phyloP scores from a whole-genome alignment of 192 early-diverging fungal species.

The Podila epigama region DNA sequence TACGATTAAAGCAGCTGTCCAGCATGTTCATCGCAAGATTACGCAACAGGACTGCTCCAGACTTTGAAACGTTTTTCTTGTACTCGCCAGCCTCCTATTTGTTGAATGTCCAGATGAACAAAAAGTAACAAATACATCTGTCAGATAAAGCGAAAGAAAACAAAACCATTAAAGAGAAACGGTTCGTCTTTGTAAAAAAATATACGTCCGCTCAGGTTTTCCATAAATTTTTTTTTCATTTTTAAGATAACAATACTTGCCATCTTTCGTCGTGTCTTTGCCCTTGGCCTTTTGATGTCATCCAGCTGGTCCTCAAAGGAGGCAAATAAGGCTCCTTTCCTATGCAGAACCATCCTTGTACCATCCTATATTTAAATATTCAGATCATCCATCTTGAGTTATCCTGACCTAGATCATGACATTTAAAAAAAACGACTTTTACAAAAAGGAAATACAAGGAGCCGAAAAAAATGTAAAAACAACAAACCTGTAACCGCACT shows the following conservation, averaged over 20 bases:
- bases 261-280: slow-evolving; percentile 42
- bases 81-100: slow-evolving; percentile 29
- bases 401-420: too few species aligned
- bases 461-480: too few species aligned
- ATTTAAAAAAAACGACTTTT: too few species aligned
- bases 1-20: slow-evolving; percentile 60
- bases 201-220: background rate
- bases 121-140: too few species aligned
- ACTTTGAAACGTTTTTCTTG: slow-evolving; percentile 22
- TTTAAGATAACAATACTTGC: slow-evolving; percentile 9
- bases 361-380: slow-evolving; percentile 34
- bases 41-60: slow-evolving; percentile 17
- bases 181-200: background rate
- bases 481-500: slow-evolving; percentile 48
- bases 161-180: slow-evolving; percentile 7
- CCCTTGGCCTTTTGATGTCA: slow-evolving; percentile 37
- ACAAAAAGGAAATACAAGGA: too few species aligned
- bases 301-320: slow-evolving; percentile 43
- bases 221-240: too few species aligned
- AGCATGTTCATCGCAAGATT: slow-evolving; percentile 36
- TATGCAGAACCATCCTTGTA: slow-evolving; percentile 43
- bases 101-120: background rate
- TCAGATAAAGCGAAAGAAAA: too few species aligned
- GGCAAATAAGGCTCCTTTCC: slow-evolving; percentile 49
- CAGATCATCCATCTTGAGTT: too few species aligned